A percentile compares a stretch with the other conserved stretches of the same genome.
These are phyloP conservation scores for Apophysomyces variabilis DNA, from an alignment of 371 early-diverging fungal genomes.

Conservation along the genomic window DNA sequence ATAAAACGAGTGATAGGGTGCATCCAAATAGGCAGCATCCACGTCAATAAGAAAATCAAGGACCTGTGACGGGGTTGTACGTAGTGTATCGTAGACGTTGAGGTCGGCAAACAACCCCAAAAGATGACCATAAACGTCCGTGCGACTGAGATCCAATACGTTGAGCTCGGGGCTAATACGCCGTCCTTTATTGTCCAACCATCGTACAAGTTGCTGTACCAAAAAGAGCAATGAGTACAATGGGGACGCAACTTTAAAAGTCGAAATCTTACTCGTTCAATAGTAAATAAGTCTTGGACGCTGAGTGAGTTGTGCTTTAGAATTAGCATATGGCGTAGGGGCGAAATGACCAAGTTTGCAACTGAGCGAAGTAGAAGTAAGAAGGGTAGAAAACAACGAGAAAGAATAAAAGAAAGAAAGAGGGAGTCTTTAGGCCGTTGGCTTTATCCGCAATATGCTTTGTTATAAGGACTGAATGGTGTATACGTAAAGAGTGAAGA, in stretches of 20 bases:
- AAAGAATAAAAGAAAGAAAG: constrained; percentile 5
- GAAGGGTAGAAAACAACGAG: not conserved
- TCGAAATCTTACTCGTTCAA: constrained; percentile 27
- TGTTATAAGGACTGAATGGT: too few species aligned
- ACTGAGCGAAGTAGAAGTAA: not conserved
- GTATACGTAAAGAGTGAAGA: too few species aligned
- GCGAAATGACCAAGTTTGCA: not conserved
- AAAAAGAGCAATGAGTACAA: constrained; percentile 14
- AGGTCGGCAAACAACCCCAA: constrained; percentile 29
- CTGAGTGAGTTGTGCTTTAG: constrained; percentile 30
- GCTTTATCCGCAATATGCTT: too few species aligned
- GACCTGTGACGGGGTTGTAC: constrained; percentile 57
- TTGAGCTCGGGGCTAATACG: constrained; percentile 21
- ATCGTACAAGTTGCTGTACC: constrained; percentile 30
- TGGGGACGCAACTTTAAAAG: not conserved
- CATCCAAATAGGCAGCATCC: constrained; percentile 69
- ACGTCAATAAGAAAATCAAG: constrained; percentile 85
- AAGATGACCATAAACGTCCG: constrained; percentile 34
- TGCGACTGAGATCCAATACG: constrained; percentile 33
- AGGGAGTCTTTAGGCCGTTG: not conserved
- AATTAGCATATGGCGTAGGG: constrained; percentile 22
- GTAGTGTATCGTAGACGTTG: constrained; percentile 27
- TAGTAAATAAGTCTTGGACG: constrained; percentile 27
- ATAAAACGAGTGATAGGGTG: constrained; percentile 88
- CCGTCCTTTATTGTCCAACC: constrained; percentile 26